Conservation (phyloP, 2,329 filamentous ascomycete species). For the Curvularia eragrostidis region DNA sequence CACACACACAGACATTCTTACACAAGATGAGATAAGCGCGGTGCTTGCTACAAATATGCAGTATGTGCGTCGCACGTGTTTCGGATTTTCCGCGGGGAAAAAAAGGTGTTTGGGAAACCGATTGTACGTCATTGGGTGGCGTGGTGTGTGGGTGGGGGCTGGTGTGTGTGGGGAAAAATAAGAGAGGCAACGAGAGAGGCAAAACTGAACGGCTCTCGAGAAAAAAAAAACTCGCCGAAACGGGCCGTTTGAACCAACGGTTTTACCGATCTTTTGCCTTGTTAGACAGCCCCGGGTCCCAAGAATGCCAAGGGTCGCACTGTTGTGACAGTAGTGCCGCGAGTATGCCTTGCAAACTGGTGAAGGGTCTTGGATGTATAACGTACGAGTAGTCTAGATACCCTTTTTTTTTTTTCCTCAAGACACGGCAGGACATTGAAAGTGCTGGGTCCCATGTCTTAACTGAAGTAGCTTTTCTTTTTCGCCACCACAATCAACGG, state of each 20-base stretch:
- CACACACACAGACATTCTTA: neutral
- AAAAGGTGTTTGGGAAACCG: too few relatives aligned
- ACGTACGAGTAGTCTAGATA: too few relatives aligned
- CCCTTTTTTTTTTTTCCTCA: too few relatives aligned
- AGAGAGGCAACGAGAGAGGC: too few relatives aligned
- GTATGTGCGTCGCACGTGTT: slow-evolving; percentile 12
- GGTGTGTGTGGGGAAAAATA: neutral
- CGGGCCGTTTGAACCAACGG: slow-evolving; percentile 17
- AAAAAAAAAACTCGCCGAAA: slow-evolving; percentile 12
- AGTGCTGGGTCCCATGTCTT: neutral
- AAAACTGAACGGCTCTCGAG: too few relatives aligned
- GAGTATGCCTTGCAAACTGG: neutral
- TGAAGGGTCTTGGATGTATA: neutral
- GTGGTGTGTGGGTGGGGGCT: too few relatives aligned
- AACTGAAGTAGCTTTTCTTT: neutral
- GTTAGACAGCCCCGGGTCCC: slow-evolving; percentile 1
- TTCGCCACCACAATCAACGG: neutral
- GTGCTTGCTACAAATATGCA: neutral
- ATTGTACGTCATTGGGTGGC: slow-evolving; percentile 6
- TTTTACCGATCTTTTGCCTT: neutral
- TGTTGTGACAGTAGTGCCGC: neutral
- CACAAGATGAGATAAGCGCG: slow-evolving; percentile 8
- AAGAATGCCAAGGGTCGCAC: slow-evolving; percentile 7
- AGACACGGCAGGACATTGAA: too few relatives aligned
- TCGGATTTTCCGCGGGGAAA: slow-evolving; percentile 1